Conservation (phyloP, 2,329 filamentous ascomycete genomes). For the Xylaria hypoxylon region DNA sequence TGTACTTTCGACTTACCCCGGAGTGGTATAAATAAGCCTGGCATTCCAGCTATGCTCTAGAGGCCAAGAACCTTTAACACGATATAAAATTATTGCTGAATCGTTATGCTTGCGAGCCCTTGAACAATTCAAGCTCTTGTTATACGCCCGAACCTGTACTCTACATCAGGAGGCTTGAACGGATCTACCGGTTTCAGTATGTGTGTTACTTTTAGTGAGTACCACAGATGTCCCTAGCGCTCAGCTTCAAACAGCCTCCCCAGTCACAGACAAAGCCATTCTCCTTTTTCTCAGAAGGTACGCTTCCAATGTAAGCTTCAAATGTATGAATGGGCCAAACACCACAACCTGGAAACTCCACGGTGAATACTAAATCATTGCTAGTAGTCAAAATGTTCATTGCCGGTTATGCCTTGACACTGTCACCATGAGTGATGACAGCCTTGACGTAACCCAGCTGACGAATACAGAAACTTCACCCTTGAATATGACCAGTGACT, state of each 20-base stretch:
- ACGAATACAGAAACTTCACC: slow-evolving; percentile 5
- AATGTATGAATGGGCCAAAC: slow-evolving; percentile 8
- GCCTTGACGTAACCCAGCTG: no score
- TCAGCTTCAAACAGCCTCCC: background rate
- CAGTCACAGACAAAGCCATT: slow-evolving; percentile 22
- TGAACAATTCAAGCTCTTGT: no score
- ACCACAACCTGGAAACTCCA: slow-evolving; percentile 18
- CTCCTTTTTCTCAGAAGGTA: slow-evolving; percentile 17
- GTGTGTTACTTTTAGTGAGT: slow-evolving; percentile 1
- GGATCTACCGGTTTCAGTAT: slow-evolving; percentile 16
- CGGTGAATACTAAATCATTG: slow-evolving; percentile 13
- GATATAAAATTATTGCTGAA: no score
- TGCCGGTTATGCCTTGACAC: no score
- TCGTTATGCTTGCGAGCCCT: no score
- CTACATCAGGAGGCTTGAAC: slow-evolving; percentile 1
- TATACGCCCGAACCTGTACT: slow-evolving; percentile 9
- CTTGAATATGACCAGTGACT: no score
- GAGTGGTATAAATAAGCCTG: no score
- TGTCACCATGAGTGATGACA: no score
- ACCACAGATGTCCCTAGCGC: background rate
- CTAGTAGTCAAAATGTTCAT: background rate
- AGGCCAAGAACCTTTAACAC: no score
- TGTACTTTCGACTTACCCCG: slow-evolving; percentile 36
- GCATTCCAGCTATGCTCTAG: no score
- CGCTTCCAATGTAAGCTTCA: slow-evolving; percentile 15